Base-by-base conservation (phyloP, 2,329 filamentous ascomycete genomes). In the Curvularia lunata region DNA sequence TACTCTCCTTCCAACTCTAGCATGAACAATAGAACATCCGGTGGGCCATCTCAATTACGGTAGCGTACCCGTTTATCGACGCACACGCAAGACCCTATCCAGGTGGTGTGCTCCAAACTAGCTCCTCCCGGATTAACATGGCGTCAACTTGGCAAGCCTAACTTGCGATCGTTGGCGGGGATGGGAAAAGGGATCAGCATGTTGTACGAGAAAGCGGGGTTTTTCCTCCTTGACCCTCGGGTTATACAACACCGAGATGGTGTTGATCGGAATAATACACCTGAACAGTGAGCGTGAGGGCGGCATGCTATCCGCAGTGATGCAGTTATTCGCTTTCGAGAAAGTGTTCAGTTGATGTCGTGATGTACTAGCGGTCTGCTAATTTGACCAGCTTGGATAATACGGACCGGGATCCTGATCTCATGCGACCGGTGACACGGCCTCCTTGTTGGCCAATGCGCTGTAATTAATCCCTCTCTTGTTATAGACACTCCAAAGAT, bases 1-100 rank as follows among this genome's bases (percentile, higher is more conserved):
- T 53, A 48, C 47, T 27, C 37, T 45, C 38, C 28, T 41, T 37
- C 23, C 32, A 50, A 18, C 2, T 38, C 12, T 19, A 41, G 40
- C 27, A 28, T 25, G 16, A 12, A 16, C 8, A 8, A 19, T 62
- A 18, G 28, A 63, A 63, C 62, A 41, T 55, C 62, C 62, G 58
- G 47, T 25, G 47, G 45, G 46, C 57, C 59, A 63, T 54, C 43
- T 61, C 59, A 12, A 59, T 66, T 66, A 23, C 27, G 54, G 65
- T 27, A 66, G 56, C 6, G 46, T 27, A 46, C 4, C 58, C 61
- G 61, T 51, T 6, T 43, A n/a, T 34, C 56, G 40, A 40, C 48
- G 48, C 50, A 56, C 64, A 62, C 54, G 53, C 61, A 60, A 67
- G 43, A 55, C n/a, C 19, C 43, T 49, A 43, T 49, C 45, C 48